Evolutionary conservation across 306 rosid species (phyloP), one percentile per base, ranked within the genome.

Genomic region (Glycyrrhiza uralensis): DNA sequence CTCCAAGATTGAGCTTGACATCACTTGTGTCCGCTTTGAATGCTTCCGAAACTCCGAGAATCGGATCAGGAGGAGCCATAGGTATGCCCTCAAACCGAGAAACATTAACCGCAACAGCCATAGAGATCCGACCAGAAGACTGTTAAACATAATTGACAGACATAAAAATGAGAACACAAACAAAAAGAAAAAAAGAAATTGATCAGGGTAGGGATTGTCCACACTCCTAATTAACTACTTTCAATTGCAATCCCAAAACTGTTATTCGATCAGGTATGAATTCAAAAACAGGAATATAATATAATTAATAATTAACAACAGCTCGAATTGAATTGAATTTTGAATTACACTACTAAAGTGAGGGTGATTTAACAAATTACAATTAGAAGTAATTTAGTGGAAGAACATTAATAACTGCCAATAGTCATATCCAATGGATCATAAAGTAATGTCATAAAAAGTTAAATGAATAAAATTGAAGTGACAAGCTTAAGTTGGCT

Each of bases 31-130:
- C 90, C 1, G 99, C 97, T 76, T 47, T 89, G 64, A 89, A 94
- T 18, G 99, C 99, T 82, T 94, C 99, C n/a, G 99, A 94, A 66
- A 94, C 99, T 73, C 97, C 99, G 36, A 94, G 97, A 88, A 94
- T 94, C 42, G 99, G 99, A 85, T 94, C 97, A 5, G 99, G 96
- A 49, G 96, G 96, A 61, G 99, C 99, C 99, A 94, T 86, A 0
- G 93, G 82, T 10, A 94, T 87, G 17, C 90, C 93, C 77, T 94
- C 99, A 64, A 94, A 94, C 71, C 87, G 88, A 85, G 99, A 94
- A 28, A 79, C 86, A 62, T 91, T 88, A 42, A 86, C 90, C 0
- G 93, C 83, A 45, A 83, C 92, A 62, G 82, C 75, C 99, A 91
- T 89, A 19, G 88, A 84, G 70, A 89, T 54, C 75, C 96, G 86